Evolutionary conservation across 108 stramenopile genomes (phyloP).

Genomic region (Aureococcus anophagefferens): DNA sequence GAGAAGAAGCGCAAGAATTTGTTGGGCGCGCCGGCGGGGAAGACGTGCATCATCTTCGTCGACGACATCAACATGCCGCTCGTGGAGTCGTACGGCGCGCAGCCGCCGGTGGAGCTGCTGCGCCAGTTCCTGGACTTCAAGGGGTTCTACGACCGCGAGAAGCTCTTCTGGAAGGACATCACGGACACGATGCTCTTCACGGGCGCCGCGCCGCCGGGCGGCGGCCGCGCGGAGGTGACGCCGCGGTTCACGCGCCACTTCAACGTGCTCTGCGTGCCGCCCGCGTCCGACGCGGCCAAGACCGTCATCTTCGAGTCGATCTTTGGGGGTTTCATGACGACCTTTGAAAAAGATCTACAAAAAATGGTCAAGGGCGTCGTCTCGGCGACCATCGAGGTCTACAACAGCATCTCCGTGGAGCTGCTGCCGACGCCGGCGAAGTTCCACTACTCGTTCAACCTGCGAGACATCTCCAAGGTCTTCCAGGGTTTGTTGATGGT

Average conservation of each 20-base stretch:
- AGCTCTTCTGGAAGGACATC: slow-evolving; percentile 62
- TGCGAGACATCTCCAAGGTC: slow-evolving; percentile 57
- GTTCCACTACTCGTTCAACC: slow-evolving; percentile 62
- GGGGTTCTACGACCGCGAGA: slow-evolving; percentile 65
- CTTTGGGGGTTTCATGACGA: slow-evolving; percentile 27
- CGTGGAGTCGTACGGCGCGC: slow-evolving; percentile 54
- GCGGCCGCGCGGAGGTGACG: slow-evolving; percentile 47
- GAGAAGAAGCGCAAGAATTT: slow-evolving; percentile 58
- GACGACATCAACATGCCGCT: slow-evolving; percentile 65
- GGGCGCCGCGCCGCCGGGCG: slow-evolving; percentile 54
- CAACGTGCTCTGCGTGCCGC: slow-evolving; percentile 55
- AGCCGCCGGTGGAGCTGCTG: slow-evolving; percentile 56
- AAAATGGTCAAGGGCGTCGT: slow-evolving; percentile 33
- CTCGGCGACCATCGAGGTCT: slow-evolving; percentile 43
- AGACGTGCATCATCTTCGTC: slow-evolving; percentile 47
- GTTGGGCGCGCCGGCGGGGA: slow-evolving; percentile 44
- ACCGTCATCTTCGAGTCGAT: slow-evolving; percentile 46
- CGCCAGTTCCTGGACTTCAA: slow-evolving; percentile 59
- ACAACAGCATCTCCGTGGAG: slow-evolving; percentile 37
- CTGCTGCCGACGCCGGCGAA: slow-evolving; percentile 55
- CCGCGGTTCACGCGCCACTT: slow-evolving; percentile 55
- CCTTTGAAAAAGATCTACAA: slow-evolving; percentile 28
- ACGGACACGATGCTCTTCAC: slow-evolving; percentile 45
- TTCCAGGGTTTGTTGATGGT: slow-evolving; percentile 59
- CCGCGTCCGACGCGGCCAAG: slow-evolving; percentile 34